Evolutionary conservation across 257 asterid species (phyloP).

Genomic region (Solanum tarijense): DNA sequence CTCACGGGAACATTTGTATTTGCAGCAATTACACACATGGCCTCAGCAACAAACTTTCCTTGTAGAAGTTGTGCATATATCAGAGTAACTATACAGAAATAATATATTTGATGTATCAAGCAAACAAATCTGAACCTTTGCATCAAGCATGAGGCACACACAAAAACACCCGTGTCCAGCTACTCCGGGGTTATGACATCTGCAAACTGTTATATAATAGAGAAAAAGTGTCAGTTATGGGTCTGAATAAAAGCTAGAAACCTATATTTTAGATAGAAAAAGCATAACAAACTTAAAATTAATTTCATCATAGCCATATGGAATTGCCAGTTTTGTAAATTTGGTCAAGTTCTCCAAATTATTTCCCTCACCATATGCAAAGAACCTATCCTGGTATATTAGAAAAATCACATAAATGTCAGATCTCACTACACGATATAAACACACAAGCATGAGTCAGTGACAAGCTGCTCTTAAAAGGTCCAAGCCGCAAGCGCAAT

Average conservation of each 20-base stretch:
- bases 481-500: background rate
- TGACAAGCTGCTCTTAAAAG: background rate
- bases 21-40: conserved; percentile 81
- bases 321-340: conserved; percentile 69
- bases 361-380: conserved; percentile 83
- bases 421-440: background rate
- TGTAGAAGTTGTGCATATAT: conserved; percentile 29
- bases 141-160: conserved; percentile 87
- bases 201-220: conserved; percentile 48
- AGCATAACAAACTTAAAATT: conserved; percentile 62
- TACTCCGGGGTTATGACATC: conserved; percentile 90
- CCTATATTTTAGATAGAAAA: background rate
- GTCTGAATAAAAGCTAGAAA: background rate
- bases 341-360: conserved; percentile 76
- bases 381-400: conserved; percentile 64
- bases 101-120: background rate
- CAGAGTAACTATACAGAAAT: conserved; percentile 21
- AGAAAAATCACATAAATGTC: conserved; percentile 12
- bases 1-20: conserved; percentile 84
- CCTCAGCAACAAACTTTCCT: conserved; percentile 94
- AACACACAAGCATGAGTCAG: background rate
- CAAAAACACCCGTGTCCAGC: conserved; percentile 98
- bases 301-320: conserved; percentile 85
- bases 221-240: conserved; percentile 8
- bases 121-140: conserved; percentile 49